Conservation (phyloP, 163 green algal genomes). For the Scenedesmus sp. region DNA sequence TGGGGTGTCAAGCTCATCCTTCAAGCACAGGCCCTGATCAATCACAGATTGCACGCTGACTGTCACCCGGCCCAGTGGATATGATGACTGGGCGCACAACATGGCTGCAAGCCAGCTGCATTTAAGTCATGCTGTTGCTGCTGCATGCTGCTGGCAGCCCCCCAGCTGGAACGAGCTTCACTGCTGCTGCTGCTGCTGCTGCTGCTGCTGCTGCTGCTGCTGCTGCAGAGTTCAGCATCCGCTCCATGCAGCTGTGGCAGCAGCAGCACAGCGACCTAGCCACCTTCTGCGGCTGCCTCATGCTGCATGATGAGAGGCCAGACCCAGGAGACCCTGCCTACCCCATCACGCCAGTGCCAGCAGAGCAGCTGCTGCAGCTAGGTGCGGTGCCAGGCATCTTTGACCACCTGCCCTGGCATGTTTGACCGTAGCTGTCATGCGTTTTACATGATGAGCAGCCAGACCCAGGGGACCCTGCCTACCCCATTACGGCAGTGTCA, state of each 20-base stretch:
- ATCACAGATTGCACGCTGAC: too few species aligned
- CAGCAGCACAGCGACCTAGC: slow-evolving; percentile 27
- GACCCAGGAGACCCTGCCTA: slow-evolving; percentile 10
- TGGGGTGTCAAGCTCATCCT: background rate
- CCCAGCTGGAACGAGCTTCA: background rate
- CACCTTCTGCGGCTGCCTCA: slow-evolving; percentile 44
- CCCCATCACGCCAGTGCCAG: slow-evolving; percentile 2
- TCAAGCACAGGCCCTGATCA: background rate
- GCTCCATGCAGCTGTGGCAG: slow-evolving; percentile 44
- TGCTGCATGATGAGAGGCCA: slow-evolving; percentile 37
- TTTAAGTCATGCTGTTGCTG: background rate
- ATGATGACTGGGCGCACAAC: too few species aligned
- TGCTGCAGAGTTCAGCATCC: slow-evolving; percentile 46
- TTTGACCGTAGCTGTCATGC: background rate
- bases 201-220: slow-evolving; percentile 29
- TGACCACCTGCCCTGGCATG: too few species aligned
- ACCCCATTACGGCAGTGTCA: background rate
- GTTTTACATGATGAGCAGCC: background rate
- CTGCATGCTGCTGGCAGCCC: background rate
- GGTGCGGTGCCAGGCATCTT: background rate
- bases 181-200: slow-evolving; percentile 28
- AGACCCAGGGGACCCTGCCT: too few species aligned
- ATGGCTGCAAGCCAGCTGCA: too few species aligned
- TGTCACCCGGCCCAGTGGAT: too few species aligned
- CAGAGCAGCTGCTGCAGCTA: slow-evolving; percentile 15